Evolutionary conservation across 164 flowering plant species (phyloP).

Genomic region (Taxillus chinensis): DNA sequence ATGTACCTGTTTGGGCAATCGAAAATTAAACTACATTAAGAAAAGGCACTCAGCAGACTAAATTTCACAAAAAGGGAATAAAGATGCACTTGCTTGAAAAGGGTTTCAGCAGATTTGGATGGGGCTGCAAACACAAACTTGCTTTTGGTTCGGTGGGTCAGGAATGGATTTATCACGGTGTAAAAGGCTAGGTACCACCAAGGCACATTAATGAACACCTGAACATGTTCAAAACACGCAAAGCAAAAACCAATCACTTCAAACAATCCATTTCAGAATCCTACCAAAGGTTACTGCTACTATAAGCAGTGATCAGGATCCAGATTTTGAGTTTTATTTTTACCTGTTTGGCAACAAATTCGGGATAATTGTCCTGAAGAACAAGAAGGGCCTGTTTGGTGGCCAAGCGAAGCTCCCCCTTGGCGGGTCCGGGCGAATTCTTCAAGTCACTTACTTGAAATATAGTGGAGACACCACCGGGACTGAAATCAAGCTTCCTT

Average conservation of each 20-base stretch:
- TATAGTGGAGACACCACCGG: slow-evolving; percentile 33
- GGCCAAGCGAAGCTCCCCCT: slow-evolving; percentile 33
- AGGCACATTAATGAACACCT: slow-evolving; percentile 55
- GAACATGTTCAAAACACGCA: background rate
- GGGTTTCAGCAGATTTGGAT: slow-evolving; percentile 33
- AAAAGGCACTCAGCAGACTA: background rate
- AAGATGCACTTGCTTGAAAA: slow-evolving; percentile 34
- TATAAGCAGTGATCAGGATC: too few species aligned
- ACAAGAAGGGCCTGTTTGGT: slow-evolving; percentile 37
- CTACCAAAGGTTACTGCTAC: too few species aligned
- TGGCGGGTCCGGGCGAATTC: slow-evolving; percentile 39
- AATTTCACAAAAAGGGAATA: background rate
- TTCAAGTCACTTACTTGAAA: slow-evolving; percentile 45
- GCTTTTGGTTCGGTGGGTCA: slow-evolving; percentile 49
- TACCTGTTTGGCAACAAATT: slow-evolving; percentile 53
- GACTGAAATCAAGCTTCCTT: slow-evolving; percentile 42
- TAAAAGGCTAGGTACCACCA: slow-evolving; percentile 56
- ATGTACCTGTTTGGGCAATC: slow-evolving; percentile 35
- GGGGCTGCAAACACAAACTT: slow-evolving; percentile 45
- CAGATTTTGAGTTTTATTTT: too few species aligned
- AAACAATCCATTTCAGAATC: background rate
- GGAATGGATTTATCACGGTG: slow-evolving; percentile 40
- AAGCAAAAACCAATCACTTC: background rate
- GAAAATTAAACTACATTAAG: background rate
- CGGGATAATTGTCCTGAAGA: slow-evolving; percentile 59